phyloP scores from a whole-genome alignment of 768 basidiomycete species.

The Dictyophora rubrovolvata region DNA sequence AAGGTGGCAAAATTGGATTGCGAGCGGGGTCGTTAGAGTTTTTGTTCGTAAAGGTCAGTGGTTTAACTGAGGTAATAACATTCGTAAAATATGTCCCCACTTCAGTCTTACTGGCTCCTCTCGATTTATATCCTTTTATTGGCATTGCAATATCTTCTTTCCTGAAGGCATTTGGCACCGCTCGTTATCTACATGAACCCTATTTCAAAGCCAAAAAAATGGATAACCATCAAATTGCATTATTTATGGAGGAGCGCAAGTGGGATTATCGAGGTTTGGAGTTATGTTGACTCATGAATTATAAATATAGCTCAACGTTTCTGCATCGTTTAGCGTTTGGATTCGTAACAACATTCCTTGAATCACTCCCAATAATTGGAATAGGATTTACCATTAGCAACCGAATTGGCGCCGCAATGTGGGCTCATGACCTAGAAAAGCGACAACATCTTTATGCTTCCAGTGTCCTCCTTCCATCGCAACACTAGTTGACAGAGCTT shows the following conservation, averaged over 20 bases:
- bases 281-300: neutral
- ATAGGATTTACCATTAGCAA: conserved; percentile 79
- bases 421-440: conserved; percentile 30
- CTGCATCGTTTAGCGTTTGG: conserved; percentile 54
- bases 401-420: conserved; percentile 66
- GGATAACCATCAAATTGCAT: conserved; percentile 52
- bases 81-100: neutral
- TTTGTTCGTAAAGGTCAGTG: conserved; percentile 34
- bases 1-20: conserved; percentile 24
- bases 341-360: conserved; percentile 72
- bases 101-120: conserved; percentile 50
- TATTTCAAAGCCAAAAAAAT: conserved; percentile 84
- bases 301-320: neutral
- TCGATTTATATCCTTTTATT: conserved; percentile 59
- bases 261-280: conserved; percentile 73
- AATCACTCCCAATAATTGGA: conserved; percentile 73
- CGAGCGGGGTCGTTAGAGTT: conserved; percentile 30
- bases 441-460: conserved; percentile 29
- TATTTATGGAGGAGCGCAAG: conserved; percentile 82
- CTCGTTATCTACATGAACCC: conserved; percentile 55
- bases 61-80: neutral
- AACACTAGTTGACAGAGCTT: no score
- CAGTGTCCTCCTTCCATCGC: conserved; percentile 21
- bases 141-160: conserved; percentile 53
- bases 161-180: conserved; percentile 59